Evolutionary conservation across 2,329 filamentous ascomycete species (phyloP), one percentile per base, ranked within the genome.

Genomic region (Paracamarosporium sp.): DNA sequence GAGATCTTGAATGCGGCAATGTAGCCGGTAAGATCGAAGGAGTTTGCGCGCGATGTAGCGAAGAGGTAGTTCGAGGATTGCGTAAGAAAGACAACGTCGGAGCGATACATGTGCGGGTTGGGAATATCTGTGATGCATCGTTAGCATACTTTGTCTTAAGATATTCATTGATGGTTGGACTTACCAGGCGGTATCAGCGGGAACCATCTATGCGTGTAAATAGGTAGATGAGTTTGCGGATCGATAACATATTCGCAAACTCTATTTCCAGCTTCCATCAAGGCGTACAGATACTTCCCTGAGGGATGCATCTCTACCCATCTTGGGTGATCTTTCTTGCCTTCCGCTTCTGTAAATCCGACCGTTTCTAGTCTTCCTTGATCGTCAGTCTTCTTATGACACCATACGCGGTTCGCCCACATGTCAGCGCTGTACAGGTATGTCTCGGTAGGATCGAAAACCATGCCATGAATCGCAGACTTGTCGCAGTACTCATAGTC

Each of bases 191-290:
- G 92, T 63, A 96, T 91, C 46, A 96, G 82, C 2, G 92, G 91
- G 75, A 87, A 96, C 52, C 85, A 83, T 63, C 89, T 86, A 72
- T 90, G 85, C 5, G 92, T 96, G 78, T 91, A 95, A 17, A 92
- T 85, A 12, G 92, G 92, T 72, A 91, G 79, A 75, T 88, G 89
- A 4, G 90, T 91, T 43, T 81, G 75, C 55, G 88, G 85, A 74
- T 95, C 90, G 76, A 96, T 87, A 63, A 90, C 84, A 77, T 95
- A 96, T 68, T 93, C 90, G 75, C 87, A 92, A 55, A 96, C 79
- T 50, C 89, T 83, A 80, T 96, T 96, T 53, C 92, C 91, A n/a
- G 88, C 89, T 78, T 96, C 92, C 90, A 95, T 96, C 66, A 96
- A 83, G 7, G 86, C 91, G 78, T 96, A 96, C 55, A 96, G 83